phyloP scores from a whole-genome alignment of 768 basidiomycete genomes.

The Termitomyces sp. region DNA sequence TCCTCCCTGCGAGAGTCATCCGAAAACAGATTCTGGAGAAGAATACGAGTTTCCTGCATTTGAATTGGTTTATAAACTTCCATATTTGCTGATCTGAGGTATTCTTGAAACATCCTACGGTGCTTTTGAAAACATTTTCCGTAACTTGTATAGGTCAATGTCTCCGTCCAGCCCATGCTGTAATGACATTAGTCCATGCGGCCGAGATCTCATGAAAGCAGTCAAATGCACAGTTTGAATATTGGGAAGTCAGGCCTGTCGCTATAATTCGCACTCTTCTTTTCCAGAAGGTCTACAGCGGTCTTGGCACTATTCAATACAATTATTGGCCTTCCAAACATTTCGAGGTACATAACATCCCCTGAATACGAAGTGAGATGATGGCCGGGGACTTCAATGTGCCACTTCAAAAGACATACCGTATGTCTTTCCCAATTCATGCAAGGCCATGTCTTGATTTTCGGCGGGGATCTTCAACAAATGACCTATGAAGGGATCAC shows the following conservation, averaged over 20 bases:
- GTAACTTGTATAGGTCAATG: conserved; percentile 14
- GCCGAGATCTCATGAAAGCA: too few species aligned
- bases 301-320: conserved; percentile 29
- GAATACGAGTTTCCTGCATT: neutral
- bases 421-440: conserved; percentile 26
- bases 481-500: conserved; percentile 32
- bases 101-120: neutral
- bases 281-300: conserved; percentile 38
- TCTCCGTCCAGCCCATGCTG: conserved; percentile 9
- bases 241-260: conserved; percentile 20
- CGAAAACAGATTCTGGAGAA: neutral
- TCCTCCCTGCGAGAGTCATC: neutral
- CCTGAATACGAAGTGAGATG: neutral
- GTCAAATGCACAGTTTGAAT: neutral
- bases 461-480: conserved; percentile 23
- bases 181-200: too few species aligned
- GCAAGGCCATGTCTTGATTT: conserved; percentile 19
- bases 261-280: conserved; percentile 30
- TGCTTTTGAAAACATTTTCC: conserved; percentile 16
- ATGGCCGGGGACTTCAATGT: neutral
- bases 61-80: neutral
- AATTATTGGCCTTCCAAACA: conserved; percentile 18
- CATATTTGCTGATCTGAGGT: neutral
- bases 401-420: conserved; percentile 16
- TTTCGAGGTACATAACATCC: conserved; percentile 12